Conservation (phyloP, 2,329 filamentous ascomycete genomes). For the Fusarium chlamydosporum region DNA sequence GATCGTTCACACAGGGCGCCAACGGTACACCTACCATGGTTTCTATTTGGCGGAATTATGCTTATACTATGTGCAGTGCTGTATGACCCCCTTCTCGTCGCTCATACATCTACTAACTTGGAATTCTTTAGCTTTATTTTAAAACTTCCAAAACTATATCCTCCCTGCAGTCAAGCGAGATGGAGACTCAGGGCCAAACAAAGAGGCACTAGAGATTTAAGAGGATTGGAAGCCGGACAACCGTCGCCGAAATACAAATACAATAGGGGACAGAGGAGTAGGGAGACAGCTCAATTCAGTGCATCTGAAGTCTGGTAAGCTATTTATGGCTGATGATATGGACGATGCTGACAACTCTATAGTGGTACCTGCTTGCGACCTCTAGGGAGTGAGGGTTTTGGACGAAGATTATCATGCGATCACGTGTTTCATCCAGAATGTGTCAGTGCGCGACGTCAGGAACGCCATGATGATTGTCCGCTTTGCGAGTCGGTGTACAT, state of each 20-base stretch:
- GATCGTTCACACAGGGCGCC: not conserved
- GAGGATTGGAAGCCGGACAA: not conserved
- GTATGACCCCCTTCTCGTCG: not conserved
- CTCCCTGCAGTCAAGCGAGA: too few species aligned
- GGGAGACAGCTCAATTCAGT: not conserved
- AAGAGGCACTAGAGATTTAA: not conserved
- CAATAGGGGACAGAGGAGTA: not conserved
- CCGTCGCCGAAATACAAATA: constrained; percentile 1
- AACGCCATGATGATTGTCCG: constrained; percentile 6
- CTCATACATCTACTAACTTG: not conserved
- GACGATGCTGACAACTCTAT: accelerated
- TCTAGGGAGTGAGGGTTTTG: not conserved
- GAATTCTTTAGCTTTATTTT: not conserved
- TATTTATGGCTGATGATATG: accelerated
- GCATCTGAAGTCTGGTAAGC: constrained; percentile 15
- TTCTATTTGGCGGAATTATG: constrained; percentile 25
- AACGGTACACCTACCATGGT: constrained; percentile 21
- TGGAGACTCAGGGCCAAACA: not conserved
- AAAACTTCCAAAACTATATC: not conserved
- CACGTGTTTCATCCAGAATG: constrained; percentile 18
- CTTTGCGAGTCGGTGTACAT: constrained; percentile 23
- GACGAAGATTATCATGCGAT: constrained; percentile 6
- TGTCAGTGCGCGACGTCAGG: not conserved
- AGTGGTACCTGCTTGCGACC: constrained; percentile 10
- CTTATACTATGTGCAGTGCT: constrained; percentile 7